Conservation (phyloP, 2,329 filamentous ascomycete species). For the Geosmithia flava region DNA sequence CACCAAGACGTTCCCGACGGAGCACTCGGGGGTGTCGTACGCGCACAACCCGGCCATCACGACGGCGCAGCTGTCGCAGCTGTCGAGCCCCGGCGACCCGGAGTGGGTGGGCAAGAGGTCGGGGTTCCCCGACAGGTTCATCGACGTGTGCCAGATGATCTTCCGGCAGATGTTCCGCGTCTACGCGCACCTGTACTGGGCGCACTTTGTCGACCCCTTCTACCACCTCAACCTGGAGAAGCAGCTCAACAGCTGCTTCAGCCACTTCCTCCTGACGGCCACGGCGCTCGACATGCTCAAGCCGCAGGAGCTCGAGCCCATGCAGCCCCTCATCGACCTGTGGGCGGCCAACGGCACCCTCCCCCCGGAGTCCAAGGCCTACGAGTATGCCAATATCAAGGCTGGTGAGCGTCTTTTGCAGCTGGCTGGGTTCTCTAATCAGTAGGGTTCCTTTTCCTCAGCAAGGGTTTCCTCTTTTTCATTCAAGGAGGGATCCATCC, state of each 20-base stretch:
- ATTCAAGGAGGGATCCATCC: too few species aligned
- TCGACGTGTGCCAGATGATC: conserved; percentile 82
- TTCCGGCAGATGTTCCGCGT: conserved; percentile 98
- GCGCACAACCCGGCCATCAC: conserved; percentile 48
- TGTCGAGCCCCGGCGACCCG: conserved; percentile 46
- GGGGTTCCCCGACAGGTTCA: conserved; percentile 83
- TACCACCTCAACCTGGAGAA: conserved; percentile 74
- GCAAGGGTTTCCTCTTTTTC: too few species aligned
- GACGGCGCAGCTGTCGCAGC: conserved; percentile 47
- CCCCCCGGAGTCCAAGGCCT: conserved; percentile 59
- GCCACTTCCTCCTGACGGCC: conserved; percentile 70
- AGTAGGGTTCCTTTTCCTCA: neutral
- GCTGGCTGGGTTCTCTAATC: conserved; percentile 19
- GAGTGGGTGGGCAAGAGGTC: conserved; percentile 86
- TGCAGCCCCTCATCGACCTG: conserved; percentile 87
- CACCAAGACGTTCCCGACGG: conserved; percentile 78
- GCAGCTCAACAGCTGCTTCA: conserved; percentile 78
- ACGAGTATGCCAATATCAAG: conserved; percentile 50
- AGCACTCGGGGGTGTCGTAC: conserved; percentile 58
- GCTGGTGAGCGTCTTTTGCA: conserved; percentile 48
- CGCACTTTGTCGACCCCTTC: conserved; percentile 77
- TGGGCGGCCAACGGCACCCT: conserved; percentile 86
- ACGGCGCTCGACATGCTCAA: conserved; percentile 75
- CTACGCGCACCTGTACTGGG: conserved; percentile 96
- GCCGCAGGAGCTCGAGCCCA: conserved; percentile 84